A percentile compares a stretch with the other conserved stretches of the same genome.
phyloP scores from a whole-genome alignment of 176 grass and related monocot genomes.

The Thalia dealbata region DNA sequence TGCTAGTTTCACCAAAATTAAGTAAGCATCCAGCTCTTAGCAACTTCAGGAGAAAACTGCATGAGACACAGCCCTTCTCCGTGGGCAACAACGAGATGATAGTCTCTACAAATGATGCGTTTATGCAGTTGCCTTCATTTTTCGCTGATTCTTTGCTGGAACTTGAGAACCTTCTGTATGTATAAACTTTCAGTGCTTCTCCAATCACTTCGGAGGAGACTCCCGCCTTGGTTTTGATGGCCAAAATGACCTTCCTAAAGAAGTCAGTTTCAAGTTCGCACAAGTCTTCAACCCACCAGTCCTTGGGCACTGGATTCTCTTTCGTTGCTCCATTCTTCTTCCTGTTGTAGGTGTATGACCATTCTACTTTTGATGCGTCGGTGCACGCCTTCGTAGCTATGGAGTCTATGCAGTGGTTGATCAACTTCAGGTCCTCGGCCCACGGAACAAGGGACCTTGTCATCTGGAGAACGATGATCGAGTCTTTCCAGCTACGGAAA shows the following conservation, averaged over 20 bases:
- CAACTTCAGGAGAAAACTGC: conserved; percentile 85
- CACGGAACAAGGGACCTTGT: conserved; percentile 73
- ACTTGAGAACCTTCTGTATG: conserved; percentile 58
- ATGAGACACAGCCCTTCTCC: conserved; percentile 77
- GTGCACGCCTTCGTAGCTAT: conserved; percentile 67
- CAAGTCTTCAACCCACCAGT: conserved; percentile 95
- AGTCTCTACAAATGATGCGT: conserved; percentile 59
- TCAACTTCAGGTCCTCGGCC: conserved; percentile 81
- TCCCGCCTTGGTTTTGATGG: conserved; percentile 58
- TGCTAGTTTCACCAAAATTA: conserved; percentile 49
- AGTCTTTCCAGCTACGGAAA: conserved; percentile 88
- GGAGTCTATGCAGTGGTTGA: conserved; percentile 78
- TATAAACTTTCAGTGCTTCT: conserved; percentile 82
- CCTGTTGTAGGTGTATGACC: conserved; percentile 84
- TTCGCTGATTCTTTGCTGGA: conserved; percentile 61
- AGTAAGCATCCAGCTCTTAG: conserved; percentile 61
- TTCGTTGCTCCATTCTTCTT: conserved; percentile 83
- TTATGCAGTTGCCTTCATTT: conserved; percentile 46
- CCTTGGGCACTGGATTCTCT: conserved; percentile 61
- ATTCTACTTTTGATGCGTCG: conserved; percentile 79
- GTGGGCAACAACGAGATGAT: conserved; percentile 67
- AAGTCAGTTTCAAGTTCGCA: conserved; percentile 59
- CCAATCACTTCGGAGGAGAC: conserved; percentile 56
- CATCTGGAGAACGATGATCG: conserved; percentile 74
- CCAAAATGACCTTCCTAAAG: conserved; percentile 61